Evolutionary conservation across 2,329 filamentous ascomycete genomes (phyloP), one percentile per base, ranked within the genome.

Genomic region (Colletotrichum ledebouriae): DNA sequence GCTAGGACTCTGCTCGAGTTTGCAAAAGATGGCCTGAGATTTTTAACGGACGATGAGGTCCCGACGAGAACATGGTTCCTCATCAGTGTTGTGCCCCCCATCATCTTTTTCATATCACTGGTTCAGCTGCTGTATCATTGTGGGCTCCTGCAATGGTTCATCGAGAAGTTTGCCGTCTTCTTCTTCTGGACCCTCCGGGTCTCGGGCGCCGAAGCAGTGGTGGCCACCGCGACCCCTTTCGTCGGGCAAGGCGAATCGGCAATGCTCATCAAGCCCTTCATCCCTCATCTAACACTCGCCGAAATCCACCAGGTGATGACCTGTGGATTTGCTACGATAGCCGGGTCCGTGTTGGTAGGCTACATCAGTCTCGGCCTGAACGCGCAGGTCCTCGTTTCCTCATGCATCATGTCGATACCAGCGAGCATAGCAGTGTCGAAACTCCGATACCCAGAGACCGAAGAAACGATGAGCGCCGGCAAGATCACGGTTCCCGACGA

Each of bases 231-330:
- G 4, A 92, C 91, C 12, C 91, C 91, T 1, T 93, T 93, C 78
- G 92, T 93, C 72, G 91, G 91, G n/a, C 91, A 93, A 78, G 91
- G 91, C 72, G 91, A 93, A 82, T 92, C 89, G 17, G 90, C 90
- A 50, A 92, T 93, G 89, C 81, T 94, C 74, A 91, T 94, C 78
- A 87, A 87, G 70, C 91, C 91, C 0, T 93, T 92, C 77, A 87
- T 93, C 55, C 82, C 89, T 3, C 88, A 93, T 75, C 83, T 93
- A 60, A 94, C 91, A 41, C 82, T 87, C 76, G 90, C 90, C 58
- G 91, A 94, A 75, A 79, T 93, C 56, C 91, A 93, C 75, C 91
- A 93, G 75, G 83, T 93, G 74, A 93, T 94, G 91, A 88, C 86
- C 67, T 92, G 88, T 63, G 91, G 90, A 65, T 93, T 92, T 73